Evolutionary conservation across 805 yeast species (phyloP).

Genomic region (Wickerhamomyces xylosicus): DNA sequence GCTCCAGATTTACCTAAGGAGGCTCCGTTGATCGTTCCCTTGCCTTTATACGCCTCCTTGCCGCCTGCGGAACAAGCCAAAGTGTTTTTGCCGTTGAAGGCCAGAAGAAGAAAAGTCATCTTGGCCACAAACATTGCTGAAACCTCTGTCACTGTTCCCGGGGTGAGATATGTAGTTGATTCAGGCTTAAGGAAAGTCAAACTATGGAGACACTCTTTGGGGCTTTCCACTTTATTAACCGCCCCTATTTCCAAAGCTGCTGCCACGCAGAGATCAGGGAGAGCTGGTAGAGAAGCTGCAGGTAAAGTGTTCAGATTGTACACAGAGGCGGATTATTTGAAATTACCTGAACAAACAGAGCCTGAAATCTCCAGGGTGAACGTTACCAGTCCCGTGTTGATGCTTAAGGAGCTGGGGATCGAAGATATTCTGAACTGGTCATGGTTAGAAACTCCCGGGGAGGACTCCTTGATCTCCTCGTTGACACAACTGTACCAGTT

Average conservation of each 20-base stretch:
- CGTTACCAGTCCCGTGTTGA: conserved; percentile 72
- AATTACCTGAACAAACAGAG: conserved; percentile 71
- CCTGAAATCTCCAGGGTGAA: conserved; percentile 88
- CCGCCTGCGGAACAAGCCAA: conserved; percentile 75
- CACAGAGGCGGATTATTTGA: conserved; percentile 57
- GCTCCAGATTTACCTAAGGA: conserved; percentile 61
- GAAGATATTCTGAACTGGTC: conserved; percentile 79
- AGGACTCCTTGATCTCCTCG: conserved; percentile 65
- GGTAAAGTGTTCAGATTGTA: conserved; percentile 87
- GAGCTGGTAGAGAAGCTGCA: conserved; percentile 97
- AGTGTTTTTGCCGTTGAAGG: conserved; percentile 59
- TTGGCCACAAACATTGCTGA: conserved; percentile 96
- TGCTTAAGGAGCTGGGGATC: conserved; percentile 75
- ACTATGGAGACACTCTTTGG: conserved; percentile 89
- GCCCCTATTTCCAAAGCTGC: conserved; percentile 91
- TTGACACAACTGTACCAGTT: conserved; percentile 68
- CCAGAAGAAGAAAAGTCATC: conserved; percentile 73
- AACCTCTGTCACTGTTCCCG: conserved; percentile 93
- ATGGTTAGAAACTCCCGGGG: conserved; percentile 90
- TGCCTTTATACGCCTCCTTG: conserved; percentile 90
- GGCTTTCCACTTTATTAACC: conserved; percentile 84
- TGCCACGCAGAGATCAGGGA: conserved; percentile 91
- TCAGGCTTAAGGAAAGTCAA: conserved; percentile 89
- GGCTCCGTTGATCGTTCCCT: conserved; percentile 65
- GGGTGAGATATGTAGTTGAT: conserved; percentile 87